phyloP scores from a whole-genome alignment of 495 filamentous ascomycete genomes.

The Patellaria atrata region DNA sequence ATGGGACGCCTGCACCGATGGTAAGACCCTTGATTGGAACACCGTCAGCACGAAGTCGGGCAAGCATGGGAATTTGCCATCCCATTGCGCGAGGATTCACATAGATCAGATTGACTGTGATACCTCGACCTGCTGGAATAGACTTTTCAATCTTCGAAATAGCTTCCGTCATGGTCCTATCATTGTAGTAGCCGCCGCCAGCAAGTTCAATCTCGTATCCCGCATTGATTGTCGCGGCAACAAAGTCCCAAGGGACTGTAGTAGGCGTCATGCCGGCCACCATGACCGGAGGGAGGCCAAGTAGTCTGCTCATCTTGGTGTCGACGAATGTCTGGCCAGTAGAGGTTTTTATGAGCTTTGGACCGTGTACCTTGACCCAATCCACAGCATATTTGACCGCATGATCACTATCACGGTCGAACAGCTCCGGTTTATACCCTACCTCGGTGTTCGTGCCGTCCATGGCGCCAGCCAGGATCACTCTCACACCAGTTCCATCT shows the following conservation, averaged over 20 bases:
- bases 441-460: slow-evolving; percentile 80
- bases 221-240: slow-evolving; percentile 89
- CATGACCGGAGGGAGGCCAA: slow-evolving; percentile 82
- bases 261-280: slow-evolving; percentile 94
- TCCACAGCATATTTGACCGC: slow-evolving; percentile 93
- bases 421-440: slow-evolving; percentile 93
- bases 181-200: slow-evolving; percentile 88
- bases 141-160: slow-evolving; percentile 77
- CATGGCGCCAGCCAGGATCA: slow-evolving; percentile 83
- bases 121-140: slow-evolving; percentile 81
- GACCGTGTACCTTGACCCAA: slow-evolving; percentile 94
- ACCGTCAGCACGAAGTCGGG: slow-evolving; percentile 68
- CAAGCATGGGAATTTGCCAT: slow-evolving; percentile 92
- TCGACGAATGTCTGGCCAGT: slow-evolving; percentile 80
- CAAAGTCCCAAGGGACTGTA: slow-evolving; percentile 90
- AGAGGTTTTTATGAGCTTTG: slow-evolving; percentile 73
- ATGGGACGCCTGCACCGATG: slow-evolving; percentile 87
- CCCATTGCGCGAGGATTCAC: slow-evolving; percentile 92
- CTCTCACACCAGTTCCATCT: slow-evolving; percentile 89
- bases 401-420: slow-evolving; percentile 84
- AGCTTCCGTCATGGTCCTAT: slow-evolving; percentile 76
- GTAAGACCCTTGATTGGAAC: slow-evolving; percentile 89
- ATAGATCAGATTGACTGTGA: slow-evolving; percentile 90
- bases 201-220: slow-evolving; percentile 88
- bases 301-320: slow-evolving; percentile 90